Base-by-base conservation (phyloP, 352 stramenopile species). In the Phytophthora pini region DNA sequence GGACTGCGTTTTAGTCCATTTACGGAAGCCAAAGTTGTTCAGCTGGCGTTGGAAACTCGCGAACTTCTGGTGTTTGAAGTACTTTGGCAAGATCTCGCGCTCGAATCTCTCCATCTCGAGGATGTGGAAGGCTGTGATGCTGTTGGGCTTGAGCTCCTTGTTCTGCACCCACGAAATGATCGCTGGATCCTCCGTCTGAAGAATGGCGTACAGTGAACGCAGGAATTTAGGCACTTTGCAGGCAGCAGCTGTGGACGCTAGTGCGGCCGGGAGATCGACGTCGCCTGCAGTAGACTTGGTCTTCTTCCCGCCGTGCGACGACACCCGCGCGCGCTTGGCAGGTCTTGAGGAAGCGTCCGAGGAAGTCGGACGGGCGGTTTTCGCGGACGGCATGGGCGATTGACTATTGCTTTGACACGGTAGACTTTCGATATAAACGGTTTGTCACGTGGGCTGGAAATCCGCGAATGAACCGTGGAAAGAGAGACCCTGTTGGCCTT, bases 31-130 rank as follows among this genome's bases (percentile, higher is more conserved):
- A 81, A 98, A 98, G 65, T 98, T 97, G 74, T 96, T 97, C 31
- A 98, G 76, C 66, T 98, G 91, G 12, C 93, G 82, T 59, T 96
- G 88, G 57, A 98, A 94, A 31, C 88, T 97, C 26, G 93, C 90
- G 67, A 97, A 98, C 59, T 93, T 97, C 45, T 81, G 79, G 65
- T 98, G 92, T 57, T 97, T 98, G 62, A 98, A 98, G 74, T 98
- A 98, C 56, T 92, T 90, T 17, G 93, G 90, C 15, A 98, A 72
- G 26, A 98, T 79, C 59, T 95, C 81, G 17, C 79, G 61, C 77
- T 98, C 91, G 34, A 98, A 91, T 59, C 82, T 79, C 1, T 74
- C 56, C 72, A 89, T 83, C 54, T 84, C 76, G 12, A 93, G 78
- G 66, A 95, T 92, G 56, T 92, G 81, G 63, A 95, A 94, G 26